Conservation (phyloP, 805 yeast species). For the Wickerhamiella parazyma region DNA sequence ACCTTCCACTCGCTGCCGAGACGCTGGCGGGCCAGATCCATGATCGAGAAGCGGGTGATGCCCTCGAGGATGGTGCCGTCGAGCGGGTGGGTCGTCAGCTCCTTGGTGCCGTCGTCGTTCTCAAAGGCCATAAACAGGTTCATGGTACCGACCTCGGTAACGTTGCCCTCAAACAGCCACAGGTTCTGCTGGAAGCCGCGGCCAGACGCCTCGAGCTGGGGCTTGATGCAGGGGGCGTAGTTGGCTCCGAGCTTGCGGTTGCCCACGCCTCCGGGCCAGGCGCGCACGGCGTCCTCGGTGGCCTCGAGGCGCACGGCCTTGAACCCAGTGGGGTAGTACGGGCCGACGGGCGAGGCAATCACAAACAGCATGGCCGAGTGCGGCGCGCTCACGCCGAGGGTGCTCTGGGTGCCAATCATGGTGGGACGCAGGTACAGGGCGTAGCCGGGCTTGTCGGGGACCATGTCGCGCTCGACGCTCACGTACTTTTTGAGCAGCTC, state of each 20-base stretch:
- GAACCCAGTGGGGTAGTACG: constrained; percentile 89
- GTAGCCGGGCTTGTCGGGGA: constrained; percentile 79
- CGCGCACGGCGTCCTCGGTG: constrained; percentile 90
- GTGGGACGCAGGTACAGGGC: constrained; percentile 91
- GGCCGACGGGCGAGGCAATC: constrained; percentile 93
- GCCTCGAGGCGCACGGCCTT: constrained; percentile 92
- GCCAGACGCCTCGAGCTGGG: constrained; percentile 78
- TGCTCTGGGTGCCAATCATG: constrained; percentile 80
- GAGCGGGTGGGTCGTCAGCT: constrained; percentile 87
- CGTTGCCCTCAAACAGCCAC: constrained; percentile 79
- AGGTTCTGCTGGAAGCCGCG: constrained; percentile 92
- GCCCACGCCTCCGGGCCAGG: constrained; percentile 99
- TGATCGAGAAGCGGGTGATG: constrained; percentile 84
- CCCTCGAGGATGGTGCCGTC: constrained; percentile 97
- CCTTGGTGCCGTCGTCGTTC: constrained; percentile 68
- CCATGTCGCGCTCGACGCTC: constrained; percentile 57
- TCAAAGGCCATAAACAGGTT: constrained; percentile 81
- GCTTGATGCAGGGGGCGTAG: constrained; percentile 89
- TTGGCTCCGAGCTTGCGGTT: constrained; percentile 93
- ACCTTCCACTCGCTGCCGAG: constrained; percentile 69
- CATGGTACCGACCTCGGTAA: constrained; percentile 98
- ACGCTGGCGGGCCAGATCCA: constrained; percentile 61
- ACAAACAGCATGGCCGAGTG: constrained; percentile 69
- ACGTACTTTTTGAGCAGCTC: constrained; percentile 66
- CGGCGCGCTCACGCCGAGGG: constrained; percentile 79